Base-by-base conservation (phyloP, 768 basidiomycete species). In the Leccinum broughii region DNA sequence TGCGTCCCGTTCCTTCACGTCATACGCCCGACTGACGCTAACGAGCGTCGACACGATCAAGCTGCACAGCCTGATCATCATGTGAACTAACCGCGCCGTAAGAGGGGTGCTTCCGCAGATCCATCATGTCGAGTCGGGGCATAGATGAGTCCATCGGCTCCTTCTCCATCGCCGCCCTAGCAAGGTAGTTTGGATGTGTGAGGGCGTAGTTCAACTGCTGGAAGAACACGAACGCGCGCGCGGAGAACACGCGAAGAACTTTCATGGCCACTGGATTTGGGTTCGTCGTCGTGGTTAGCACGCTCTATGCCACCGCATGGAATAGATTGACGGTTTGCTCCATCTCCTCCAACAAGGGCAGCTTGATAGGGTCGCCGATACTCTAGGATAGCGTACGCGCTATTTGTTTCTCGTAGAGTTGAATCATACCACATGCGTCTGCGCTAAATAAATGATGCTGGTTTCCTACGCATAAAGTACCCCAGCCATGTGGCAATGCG, bases 191-290 rank as follows among this genome's bases (percentile, higher is more conserved):
- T 7, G 95, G 95, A 72, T 98, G 95, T 0, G 92, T 89, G 51
- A 96, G 80, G 0, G 92, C 90, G 65, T 95, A 94, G 72, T 94
- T 95, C 62, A 97, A 75, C 65, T 94, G 90, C 68, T 94, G 93
- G 1, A 97, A 78, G 26, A 96, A 83, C 34, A 85, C 78, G n/a
- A 95, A 75, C 0, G 89, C 86, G 61, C 85, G 85, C 1, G 78
- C 78, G 3, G 86, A 84, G 71, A 92, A 94, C n/a, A 84, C 85
- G 1, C 81, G 80, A 48, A 94, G 79, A 6, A 93, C 83, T 64
- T 84, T 86, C 55, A 81, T 81, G 17, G 87, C 80, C 3, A 82
- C 81, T 51, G 84, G 80, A 52, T 69, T 70, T 11, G 64, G 58
- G 39, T 55, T 73, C 39, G 62, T 49, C 10, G 60, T 52, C 11